phyloP scores from a whole-genome alignment of 805 yeast genomes.

The Wickerhamomyces bovis region DNA sequence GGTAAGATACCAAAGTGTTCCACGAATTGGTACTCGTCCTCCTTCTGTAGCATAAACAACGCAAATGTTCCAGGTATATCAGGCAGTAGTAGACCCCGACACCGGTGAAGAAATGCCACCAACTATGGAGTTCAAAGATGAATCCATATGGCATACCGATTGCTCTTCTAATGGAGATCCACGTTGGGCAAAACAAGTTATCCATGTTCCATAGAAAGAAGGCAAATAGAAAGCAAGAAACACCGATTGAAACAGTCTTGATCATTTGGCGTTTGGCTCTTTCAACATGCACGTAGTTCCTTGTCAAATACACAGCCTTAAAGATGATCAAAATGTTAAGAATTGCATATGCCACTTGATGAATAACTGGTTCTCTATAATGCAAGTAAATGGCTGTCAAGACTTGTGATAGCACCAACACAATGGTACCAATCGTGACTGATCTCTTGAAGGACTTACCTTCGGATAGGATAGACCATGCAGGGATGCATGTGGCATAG shows the following conservation, averaged over 20 bases:
- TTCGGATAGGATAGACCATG: slow-evolving; percentile 73
- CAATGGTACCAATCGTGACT: slow-evolving; percentile 34
- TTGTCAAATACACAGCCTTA: slow-evolving; percentile 47
- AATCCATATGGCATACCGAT: slow-evolving; percentile 78
- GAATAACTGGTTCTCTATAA: slow-evolving; percentile 72
- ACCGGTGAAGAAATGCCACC: slow-evolving; percentile 92
- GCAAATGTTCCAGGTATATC: slow-evolving; percentile 64
- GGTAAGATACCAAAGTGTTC: slow-evolving; percentile 56
- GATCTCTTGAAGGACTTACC: slow-evolving; percentile 29
- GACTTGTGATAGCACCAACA: slow-evolving; percentile 43
- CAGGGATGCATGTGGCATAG: slow-evolving; percentile 92
- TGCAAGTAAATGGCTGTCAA: slow-evolving; percentile 68
- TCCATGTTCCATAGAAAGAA: slow-evolving; percentile 83
- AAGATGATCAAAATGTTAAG: slow-evolving; percentile 63
- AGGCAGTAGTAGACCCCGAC: slow-evolving; percentile 78
- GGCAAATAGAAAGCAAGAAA: slow-evolving; percentile 58
- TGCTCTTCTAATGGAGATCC: slow-evolving; percentile 37
- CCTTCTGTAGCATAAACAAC: slow-evolving; percentile 56
- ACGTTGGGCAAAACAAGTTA: slow-evolving; percentile 59
- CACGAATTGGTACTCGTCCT: slow-evolving; percentile 45
- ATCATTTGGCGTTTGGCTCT: slow-evolving; percentile 41
- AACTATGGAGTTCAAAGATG: slow-evolving; percentile 83
- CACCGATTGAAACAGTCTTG: slow-evolving; percentile 49
- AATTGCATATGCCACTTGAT: slow-evolving; percentile 73
- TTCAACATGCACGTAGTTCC: slow-evolving; percentile 44